phyloP scores from a whole-genome alignment of 192 early-diverging fungal genomes.

The Rhizophlyctis rosea region DNA sequence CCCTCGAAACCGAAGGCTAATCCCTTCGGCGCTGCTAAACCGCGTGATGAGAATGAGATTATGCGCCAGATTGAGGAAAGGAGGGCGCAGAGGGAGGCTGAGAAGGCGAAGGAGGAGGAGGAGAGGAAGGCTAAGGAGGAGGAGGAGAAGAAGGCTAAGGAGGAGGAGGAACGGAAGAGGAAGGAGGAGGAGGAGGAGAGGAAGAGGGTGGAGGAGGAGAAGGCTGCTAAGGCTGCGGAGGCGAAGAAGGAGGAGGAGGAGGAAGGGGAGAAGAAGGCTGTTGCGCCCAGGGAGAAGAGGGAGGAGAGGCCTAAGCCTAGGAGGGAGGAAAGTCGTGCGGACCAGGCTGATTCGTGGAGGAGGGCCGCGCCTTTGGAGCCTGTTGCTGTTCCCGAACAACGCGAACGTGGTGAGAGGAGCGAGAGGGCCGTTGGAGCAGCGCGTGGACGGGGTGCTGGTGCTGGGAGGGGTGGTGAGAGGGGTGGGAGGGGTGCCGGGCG shows the following conservation, averaged over 20 bases:
- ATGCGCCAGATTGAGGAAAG: slow-evolving; percentile 52
- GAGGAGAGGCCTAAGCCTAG: not conserved
- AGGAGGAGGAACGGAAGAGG: slow-evolving; percentile 15
- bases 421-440: slow-evolving; percentile 15
- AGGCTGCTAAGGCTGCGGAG: not conserved
- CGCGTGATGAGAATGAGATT: slow-evolving; percentile 52
- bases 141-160: slow-evolving; percentile 11
- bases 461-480: slow-evolving; percentile 3
- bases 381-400: slow-evolving; percentile 10
- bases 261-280: slow-evolving; percentile 9
- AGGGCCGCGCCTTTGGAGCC: slow-evolving; percentile 20
- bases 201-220: slow-evolving; percentile 4
- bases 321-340: slow-evolving; percentile 8
- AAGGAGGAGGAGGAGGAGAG: slow-evolving; percentile 4
- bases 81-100: slow-evolving; percentile 37
- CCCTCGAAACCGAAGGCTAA: slow-evolving; percentile 45
- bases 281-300: not conserved
- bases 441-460: slow-evolving; percentile 16
- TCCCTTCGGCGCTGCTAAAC: slow-evolving; percentile 53
- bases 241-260: slow-evolving; percentile 1
- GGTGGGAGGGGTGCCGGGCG: slow-evolving; percentile 1
- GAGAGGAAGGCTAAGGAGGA: slow-evolving; percentile 29
- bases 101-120: slow-evolving; percentile 35
- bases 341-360: slow-evolving; percentile 20
- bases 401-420: slow-evolving; percentile 5